Evolutionary conservation across 2,329 filamentous ascomycete genomes (phyloP).

Genomic region (Diaporthe ilicicola): DNA sequence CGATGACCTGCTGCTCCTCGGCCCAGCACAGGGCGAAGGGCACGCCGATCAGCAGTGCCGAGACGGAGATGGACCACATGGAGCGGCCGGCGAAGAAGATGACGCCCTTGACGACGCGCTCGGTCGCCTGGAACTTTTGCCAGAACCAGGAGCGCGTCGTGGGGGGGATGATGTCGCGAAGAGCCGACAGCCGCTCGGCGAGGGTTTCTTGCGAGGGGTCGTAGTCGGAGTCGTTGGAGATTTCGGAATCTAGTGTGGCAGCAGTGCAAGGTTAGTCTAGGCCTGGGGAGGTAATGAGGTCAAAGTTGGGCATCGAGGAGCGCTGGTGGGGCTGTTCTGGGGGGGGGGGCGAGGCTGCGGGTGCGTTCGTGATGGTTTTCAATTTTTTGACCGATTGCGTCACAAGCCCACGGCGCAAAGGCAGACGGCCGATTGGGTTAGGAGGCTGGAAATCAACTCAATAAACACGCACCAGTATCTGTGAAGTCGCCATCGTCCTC

Average conservation of each 20-base stretch:
- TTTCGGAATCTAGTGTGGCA: constrained; percentile 72
- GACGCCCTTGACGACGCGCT: constrained; percentile 65
- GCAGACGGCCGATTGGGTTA: background rate
- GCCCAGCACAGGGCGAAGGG: constrained; percentile 92
- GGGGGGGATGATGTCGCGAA: constrained; percentile 80
- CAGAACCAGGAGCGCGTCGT: constrained; percentile 74
- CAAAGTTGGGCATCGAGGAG: background rate
- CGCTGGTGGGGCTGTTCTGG: background rate
- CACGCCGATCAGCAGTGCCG: constrained; percentile 87
- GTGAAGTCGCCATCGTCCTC: constrained; percentile 93
- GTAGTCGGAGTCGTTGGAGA: constrained; percentile 81
- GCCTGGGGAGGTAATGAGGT: constrained; percentile 1
- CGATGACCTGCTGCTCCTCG: constrained; percentile 95
- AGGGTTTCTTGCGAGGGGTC: constrained; percentile 67
- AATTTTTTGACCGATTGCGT: constrained; percentile 32
- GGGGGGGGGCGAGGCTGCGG: background rate
- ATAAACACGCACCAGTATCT: constrained; percentile 77
- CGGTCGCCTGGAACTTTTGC: constrained; percentile 64
- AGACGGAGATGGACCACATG: constrained; percentile 90
- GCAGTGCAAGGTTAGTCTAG: constrained; percentile 23
- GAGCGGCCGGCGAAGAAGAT: constrained; percentile 82
- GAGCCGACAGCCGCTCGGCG: constrained; percentile 74
- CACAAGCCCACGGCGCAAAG: constrained; percentile 18
- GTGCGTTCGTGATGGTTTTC: constrained; percentile 16
- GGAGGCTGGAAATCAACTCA: constrained; percentile 38